Evolutionary conservation across 1,284 basidiomycete genomes (phyloP), one percentile per base, ranked within the genome.

Genomic region (Ustilago loliicola): DNA sequence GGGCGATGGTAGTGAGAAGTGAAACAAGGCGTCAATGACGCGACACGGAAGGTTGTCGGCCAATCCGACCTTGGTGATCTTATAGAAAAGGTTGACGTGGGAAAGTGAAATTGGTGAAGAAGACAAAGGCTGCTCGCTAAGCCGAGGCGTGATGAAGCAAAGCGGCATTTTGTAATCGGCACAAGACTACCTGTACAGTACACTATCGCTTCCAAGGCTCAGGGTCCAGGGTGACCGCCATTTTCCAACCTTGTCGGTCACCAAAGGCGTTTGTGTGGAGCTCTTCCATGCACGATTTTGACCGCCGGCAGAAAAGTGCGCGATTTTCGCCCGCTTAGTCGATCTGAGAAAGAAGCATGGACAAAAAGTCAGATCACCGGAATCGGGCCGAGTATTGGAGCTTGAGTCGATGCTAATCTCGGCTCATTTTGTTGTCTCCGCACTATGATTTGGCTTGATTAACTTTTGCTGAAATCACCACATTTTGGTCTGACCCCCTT

Each of bases 131-230:
- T 29, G 50, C 17, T 52, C n/a, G 50, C 50, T 52, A 32, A 2
- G 27, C 27, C 50, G 29, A 29, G 7, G 17, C 4, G 50, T 52
- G 50, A 52, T 52, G 50, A 52, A 52, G 50, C 8, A 52, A 50
- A 15, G 32, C 32, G 32, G 32, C 32, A 11, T 6, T 34, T n/a
- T n/a, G n/a, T n/a, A n/a, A n/a, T n/a, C n/a, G n/a, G 32, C 32
- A 34, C n/a, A 34, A 5, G 32, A 34, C 32, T 34, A 11, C 32
- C 11, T n/a, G n/a, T 34, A 34, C 32, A 34, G 32, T 34, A 34
- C n/a, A n/a, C n/a, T 38, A 38, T 38, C 36, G 36, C 36, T 38
- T 38, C 9, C 36, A 38, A 7, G 36, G 32, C 32, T 34, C 32
- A 34, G 32, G 32, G 32, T 34, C 32, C 32, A 34, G 32, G 32